Conservation (phyloP, 78 protist genomes). For the Pelomyxa schiedti region DNA sequence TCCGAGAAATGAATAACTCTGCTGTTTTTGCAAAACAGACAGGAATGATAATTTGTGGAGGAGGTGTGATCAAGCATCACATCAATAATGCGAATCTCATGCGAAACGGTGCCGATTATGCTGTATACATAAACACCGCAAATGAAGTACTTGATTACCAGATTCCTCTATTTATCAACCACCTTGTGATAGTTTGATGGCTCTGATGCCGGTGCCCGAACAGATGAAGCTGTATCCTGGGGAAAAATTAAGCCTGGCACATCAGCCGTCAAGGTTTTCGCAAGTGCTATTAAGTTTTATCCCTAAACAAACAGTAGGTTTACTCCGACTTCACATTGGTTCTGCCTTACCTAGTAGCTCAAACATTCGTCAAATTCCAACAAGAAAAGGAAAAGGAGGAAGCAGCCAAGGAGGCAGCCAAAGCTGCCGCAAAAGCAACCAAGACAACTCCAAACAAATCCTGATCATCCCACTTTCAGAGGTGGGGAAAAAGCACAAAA, state of each 20-base stretch:
- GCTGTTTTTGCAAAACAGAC: conserved; percentile 67
- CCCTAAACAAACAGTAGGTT: conserved; percentile 4
- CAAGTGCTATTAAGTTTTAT: background rate
- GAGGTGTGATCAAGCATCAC: conserved; percentile 99
- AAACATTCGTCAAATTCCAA: conserved; percentile 61
- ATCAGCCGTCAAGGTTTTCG: conserved; percentile 90
- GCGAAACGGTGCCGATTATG: conserved; percentile 97
- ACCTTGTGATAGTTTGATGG: conserved; percentile 80
- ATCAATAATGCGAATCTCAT: conserved; percentile 99
- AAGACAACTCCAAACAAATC: no score
- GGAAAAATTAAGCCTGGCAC: conserved; percentile 90
- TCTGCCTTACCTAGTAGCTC: conserved; percentile 73
- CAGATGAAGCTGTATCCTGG: conserved; percentile 99
- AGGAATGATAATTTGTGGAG: conserved; percentile 98
- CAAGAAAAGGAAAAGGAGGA: background rate
- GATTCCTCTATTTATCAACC: no score
- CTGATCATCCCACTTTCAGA: no score
- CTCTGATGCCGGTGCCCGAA: conserved; percentile 93
- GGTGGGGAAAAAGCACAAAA: no score
- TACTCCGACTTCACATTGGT: conserved; percentile 69
- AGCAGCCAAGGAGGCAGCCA: no score
- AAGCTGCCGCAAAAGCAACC: no score
- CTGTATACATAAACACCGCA: conserved; percentile 87
- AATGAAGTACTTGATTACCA: background rate
- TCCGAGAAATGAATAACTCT: conserved; percentile 51